Evolutionary conservation across 2,329 filamentous ascomycete genomes (phyloP).

Genomic region (Cladosporium austrohemisphaericum): DNA sequence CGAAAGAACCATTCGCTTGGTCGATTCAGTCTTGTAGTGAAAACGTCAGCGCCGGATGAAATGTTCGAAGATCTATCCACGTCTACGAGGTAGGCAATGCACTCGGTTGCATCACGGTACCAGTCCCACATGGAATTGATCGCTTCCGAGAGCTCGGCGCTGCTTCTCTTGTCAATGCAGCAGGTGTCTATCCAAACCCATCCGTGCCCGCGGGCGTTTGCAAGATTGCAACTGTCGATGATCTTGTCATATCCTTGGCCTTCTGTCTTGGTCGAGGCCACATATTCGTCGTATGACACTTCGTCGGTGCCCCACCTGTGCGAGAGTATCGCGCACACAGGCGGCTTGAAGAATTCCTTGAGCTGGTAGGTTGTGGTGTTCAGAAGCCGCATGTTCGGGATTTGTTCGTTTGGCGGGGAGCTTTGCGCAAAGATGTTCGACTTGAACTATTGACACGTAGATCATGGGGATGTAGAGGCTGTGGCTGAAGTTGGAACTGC

Average conservation of each 20-base stretch:
- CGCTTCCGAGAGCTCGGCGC: slow-evolving; percentile 10
- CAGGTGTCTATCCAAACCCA: neutral
- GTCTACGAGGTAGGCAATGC: slow-evolving; percentile 11
- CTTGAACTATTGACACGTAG: no score
- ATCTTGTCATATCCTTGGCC: neutral
- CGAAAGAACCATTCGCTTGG: slow-evolving; percentile 12
- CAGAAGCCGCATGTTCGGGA: neutral
- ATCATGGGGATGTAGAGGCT: no score
- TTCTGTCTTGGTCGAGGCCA: neutral
- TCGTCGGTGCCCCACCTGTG: slow-evolving; percentile 11
- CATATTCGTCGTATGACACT: slow-evolving; percentile 5
- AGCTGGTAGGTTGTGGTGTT: neutral
- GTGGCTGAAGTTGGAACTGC: no score
- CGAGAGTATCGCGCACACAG: neutral
- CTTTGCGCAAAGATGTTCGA: no score
- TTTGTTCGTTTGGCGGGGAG: no score
- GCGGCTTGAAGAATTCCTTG: neutral
- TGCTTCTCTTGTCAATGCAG: slow-evolving; percentile 16
- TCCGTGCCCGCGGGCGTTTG: neutral
- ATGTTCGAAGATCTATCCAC: neutral
- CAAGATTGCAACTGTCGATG: neutral
- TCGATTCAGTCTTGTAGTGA: neutral
- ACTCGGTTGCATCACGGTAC: slow-evolving; percentile 10
- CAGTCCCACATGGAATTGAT: no score
- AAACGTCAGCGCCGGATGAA: neutral